Evolutionary conservation across 371 early-diverging fungal genomes (phyloP).

Genomic region (Smittium culicis): DNA sequence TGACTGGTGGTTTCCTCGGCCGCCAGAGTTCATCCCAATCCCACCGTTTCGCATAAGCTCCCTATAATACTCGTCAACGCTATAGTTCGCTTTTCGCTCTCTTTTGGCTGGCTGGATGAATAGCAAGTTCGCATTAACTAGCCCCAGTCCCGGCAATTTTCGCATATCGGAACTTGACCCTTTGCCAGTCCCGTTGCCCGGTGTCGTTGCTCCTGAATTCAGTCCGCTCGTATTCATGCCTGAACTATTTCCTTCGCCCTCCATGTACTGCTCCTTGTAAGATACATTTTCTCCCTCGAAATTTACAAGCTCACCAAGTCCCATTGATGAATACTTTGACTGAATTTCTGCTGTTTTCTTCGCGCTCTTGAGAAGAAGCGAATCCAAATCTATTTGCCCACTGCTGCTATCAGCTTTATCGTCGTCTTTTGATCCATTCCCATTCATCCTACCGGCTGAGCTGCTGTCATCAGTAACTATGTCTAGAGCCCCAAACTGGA

Average conservation of each 20-base stretch:
- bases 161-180: not conserved
- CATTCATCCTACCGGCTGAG: constrained; percentile 13
- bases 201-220: constrained; percentile 45
- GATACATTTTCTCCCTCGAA: constrained; percentile 71
- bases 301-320: constrained; percentile 77
- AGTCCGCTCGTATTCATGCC: not conserved
- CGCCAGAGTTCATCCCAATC: not conserved
- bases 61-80: constrained; percentile 76
- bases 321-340: constrained; percentile 68
- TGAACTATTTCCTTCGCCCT: not conserved
- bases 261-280: constrained; percentile 18
- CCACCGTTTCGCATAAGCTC: constrained; percentile 45
- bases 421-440: constrained; percentile 17
- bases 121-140: constrained; percentile 19
- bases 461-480: constrained; percentile 44
- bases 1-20: no score
- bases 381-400: constrained; percentile 62
- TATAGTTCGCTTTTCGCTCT: constrained; percentile 73
- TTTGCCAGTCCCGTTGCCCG: no score
- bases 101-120: constrained; percentile 76
- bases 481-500: constrained; percentile 88
- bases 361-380: constrained; percentile 70
- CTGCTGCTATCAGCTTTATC: constrained; percentile 15
- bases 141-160: not conserved
- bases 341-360: constrained; percentile 84